Evolutionary conservation across 23 red algal genomes (phyloP).

Genomic region (Gracilariopsis chorda): DNA sequence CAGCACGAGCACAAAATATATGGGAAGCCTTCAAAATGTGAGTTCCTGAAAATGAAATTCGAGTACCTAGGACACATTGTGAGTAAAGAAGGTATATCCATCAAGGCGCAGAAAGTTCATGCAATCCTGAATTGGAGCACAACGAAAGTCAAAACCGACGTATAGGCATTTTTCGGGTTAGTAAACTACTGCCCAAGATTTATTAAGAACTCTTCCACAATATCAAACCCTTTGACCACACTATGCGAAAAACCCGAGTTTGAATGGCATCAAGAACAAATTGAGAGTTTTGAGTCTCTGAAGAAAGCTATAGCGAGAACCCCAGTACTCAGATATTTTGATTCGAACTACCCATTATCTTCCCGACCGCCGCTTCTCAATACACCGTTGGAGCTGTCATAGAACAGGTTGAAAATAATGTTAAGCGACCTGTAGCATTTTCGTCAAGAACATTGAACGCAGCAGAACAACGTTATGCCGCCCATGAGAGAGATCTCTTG

Average conservation of each 20-base stretch:
- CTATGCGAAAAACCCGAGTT: not conserved
- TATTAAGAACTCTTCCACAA: not conserved
- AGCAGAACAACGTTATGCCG: too few species aligned
- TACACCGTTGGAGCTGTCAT: too few species aligned
- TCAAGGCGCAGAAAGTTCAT: not conserved
- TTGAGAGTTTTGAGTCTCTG: too few species aligned
- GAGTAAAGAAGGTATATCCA: not conserved
- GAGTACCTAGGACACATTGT: not conserved
- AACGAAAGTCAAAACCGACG: not conserved
- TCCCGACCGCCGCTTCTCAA: too few species aligned
- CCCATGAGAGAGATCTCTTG: too few species aligned
- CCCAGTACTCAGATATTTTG: too few species aligned
- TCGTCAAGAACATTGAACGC: too few species aligned
- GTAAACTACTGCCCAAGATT: conserved; percentile 30
- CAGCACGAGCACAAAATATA: not conserved
- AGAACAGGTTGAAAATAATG: too few species aligned
- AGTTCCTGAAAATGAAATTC: not conserved
- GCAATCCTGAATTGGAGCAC: not conserved
- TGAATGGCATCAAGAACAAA: too few species aligned
- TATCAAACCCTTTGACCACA: not conserved
- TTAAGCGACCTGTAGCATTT: too few species aligned
- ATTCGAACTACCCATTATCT: too few species aligned
- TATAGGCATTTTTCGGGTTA: not conserved
- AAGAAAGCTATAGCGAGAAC: too few species aligned
- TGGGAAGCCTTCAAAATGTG: not conserved